Percentiles rank a stretch among this genome's conserved stretches.
These are phyloP conservation scores for Scleroderma bovista DNA, from an alignment of 768 basidiomycete species.

Conservation along the genomic window DNA sequence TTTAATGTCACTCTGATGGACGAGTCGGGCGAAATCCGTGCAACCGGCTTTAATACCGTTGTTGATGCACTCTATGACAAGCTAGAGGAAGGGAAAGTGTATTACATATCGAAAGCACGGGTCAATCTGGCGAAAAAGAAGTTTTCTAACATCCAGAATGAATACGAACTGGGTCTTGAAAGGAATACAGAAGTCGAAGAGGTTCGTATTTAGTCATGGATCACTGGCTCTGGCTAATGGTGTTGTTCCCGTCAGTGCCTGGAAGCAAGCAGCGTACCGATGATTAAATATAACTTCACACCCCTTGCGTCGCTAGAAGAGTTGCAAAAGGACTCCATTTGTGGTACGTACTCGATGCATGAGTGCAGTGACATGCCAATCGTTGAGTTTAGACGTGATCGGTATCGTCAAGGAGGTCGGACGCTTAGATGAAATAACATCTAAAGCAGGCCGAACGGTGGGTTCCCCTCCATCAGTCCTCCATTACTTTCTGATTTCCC, in stretches of 20 bases:
- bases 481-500: constrained; percentile 2
- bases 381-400: constrained; percentile 63
- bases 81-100: constrained; percentile 89
- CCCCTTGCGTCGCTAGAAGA: constrained; percentile 56
- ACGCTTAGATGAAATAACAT: constrained; percentile 62
- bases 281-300: constrained; percentile 80
- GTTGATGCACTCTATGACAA: constrained; percentile 82
- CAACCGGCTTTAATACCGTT: constrained; percentile 82
- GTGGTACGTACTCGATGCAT: constrained; percentile 48
- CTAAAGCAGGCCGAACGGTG: constrained; percentile 69
- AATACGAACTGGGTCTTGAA: constrained; percentile 90
- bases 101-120: constrained; percentile 83
- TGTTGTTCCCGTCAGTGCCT: constrained; percentile 58
- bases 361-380: not conserved
- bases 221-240: constrained; percentile 2
- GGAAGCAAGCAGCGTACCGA: constrained; percentile 71
- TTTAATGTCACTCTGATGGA: constrained; percentile 95
- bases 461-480: not conserved
- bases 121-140: constrained; percentile 97
- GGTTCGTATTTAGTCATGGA: constrained; percentile 35
- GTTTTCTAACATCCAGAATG: constrained; percentile 83
- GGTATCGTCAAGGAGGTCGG: constrained; percentile 78
- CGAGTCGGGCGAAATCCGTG: constrained; percentile 87
- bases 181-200: constrained; percentile 80
- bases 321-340: constrained; percentile 71